Percentiles rank a stretch among this genome's conserved stretches.
These are phyloP conservation scores for Phalaenopsis aphrodite DNA, from an alignment of 106 monocot species.

Conservation along the genomic window DNA sequence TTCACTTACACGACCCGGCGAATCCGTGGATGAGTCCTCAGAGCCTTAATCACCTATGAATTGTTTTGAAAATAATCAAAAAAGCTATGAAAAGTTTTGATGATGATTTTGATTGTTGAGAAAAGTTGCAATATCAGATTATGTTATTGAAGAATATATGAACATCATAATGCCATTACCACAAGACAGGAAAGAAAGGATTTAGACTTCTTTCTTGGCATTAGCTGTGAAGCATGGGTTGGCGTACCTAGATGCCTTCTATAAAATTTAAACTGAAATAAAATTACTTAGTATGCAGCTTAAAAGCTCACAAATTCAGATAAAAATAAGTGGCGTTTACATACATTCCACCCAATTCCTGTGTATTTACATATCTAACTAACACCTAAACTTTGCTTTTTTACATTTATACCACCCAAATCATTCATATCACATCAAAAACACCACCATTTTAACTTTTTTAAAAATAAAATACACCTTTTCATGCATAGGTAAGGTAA, in stretches of 20 bases:
- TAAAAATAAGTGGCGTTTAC: too few relatives aligned
- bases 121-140: neutral
- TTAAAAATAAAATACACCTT: too few relatives aligned
- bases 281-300: neutral
- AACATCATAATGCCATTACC: neutral
- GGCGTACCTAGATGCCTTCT: neutral
- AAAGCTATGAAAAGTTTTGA: neutral
- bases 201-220: neutral
- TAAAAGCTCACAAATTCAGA: neutral
- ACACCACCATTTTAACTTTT: too few relatives aligned
- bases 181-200: neutral
- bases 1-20: slow-evolving; percentile 75
- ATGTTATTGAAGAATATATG: neutral
- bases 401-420: too few relatives aligned
- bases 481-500: too few relatives aligned
- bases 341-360: too few relatives aligned
- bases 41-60: slow-evolving; percentile 76
- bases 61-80: neutral
- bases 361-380: too few relatives aligned
- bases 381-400: too few relatives aligned
- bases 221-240: too few relatives aligned
- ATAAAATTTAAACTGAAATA: neutral
- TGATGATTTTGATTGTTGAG: neutral
- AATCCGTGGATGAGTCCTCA: slow-evolving; percentile 80
- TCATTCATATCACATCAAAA: too few relatives aligned